These are phyloP conservation scores for Lachancea cidri DNA, from an alignment of 805 yeast species.

Conservation along the genomic window DNA sequence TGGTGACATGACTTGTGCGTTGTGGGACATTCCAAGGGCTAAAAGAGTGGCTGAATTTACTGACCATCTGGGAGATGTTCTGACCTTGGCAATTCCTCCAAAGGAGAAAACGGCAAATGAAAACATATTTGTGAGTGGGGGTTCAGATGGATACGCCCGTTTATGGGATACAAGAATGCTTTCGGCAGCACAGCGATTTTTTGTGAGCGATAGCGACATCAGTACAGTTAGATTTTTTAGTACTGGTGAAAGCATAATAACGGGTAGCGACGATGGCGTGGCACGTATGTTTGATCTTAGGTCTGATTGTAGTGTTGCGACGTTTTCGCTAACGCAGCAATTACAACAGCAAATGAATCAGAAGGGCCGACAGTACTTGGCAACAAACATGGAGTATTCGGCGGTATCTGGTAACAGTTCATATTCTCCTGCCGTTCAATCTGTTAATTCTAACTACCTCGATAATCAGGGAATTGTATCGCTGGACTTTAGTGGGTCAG, in stretches of 20 bases:
- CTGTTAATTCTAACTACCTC: conserved; percentile 28
- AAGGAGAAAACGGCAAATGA: conserved; percentile 18
- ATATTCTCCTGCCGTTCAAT: conserved; percentile 9
- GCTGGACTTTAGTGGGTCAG: conserved; percentile 66
- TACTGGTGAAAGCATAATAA: conserved; percentile 61
- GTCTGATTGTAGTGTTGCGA: conserved; percentile 62
- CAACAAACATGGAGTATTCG: conserved; percentile 27
- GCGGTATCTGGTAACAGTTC: conserved; percentile 13
- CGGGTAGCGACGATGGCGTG: conserved; percentile 77
- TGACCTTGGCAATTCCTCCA: conserved; percentile 40
- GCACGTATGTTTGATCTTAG: conserved; percentile 70
- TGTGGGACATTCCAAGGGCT: conserved; percentile 75
- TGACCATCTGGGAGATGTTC: conserved; percentile 71
- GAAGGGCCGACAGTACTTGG: conserved; percentile 11
- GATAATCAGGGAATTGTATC: conserved; percentile 70
- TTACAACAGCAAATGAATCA: conserved; percentile 12
- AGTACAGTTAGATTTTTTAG: conserved; percentile 60
- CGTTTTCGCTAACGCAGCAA: conserved; percentile 35
- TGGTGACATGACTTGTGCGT: conserved; percentile 74
- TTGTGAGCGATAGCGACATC: conserved; percentile 59
- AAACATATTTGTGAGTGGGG: conserved; percentile 50
- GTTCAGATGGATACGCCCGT: conserved; percentile 64
- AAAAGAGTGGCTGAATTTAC: conserved; percentile 46
- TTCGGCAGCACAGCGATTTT: conserved; percentile 45
- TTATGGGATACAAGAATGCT: conserved; percentile 61